Percentiles rank a stretch among this genome's conserved stretches.
These are phyloP conservation scores for Penicillium sp. DNA, from an alignment of 2,329 filamentous ascomycete genomes.

Conservation along the genomic window DNA sequence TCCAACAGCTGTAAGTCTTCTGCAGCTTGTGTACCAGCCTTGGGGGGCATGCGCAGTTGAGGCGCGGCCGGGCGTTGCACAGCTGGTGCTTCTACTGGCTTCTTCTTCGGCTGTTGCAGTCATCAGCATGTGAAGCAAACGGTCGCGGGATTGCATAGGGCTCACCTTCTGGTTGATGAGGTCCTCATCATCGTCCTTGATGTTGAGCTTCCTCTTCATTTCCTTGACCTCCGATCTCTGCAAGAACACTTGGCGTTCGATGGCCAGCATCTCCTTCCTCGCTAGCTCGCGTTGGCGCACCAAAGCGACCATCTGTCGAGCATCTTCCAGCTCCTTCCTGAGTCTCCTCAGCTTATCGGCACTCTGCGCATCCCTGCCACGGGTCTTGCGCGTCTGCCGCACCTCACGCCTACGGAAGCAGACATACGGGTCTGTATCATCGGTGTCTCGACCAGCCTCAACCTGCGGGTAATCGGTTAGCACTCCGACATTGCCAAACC, in stretches of 20 bases:
- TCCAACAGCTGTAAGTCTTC: conserved; percentile 68
- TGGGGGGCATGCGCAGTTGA: conserved; percentile 60
- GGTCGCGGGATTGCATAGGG: conserved; percentile 19
- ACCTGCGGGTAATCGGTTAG: too few relatives aligned
- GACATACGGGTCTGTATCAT: conserved; percentile 93
- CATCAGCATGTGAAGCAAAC: conserved; percentile 33
- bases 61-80: conserved; percentile 55
- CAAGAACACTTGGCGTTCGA: conserved; percentile 72
- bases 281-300: conserved; percentile 71
- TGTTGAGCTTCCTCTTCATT: conserved; percentile 75
- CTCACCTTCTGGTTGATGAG: conserved; percentile 85
- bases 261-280: conserved; percentile 65
- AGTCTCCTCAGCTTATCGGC: conserved; percentile 89
- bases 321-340: conserved; percentile 81
- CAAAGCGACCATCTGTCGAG: conserved; percentile 66
- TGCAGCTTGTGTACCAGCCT: conserved; percentile 66
- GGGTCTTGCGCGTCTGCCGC: conserved; percentile 85
- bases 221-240: conserved; percentile 74
- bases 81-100: conserved; percentile 52
- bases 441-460: conserved; percentile 85
- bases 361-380: conserved; percentile 84
- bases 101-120: conserved; percentile 61
- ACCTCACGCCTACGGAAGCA: conserved; percentile 95
- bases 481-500: too few relatives aligned
- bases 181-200: conserved; percentile 89